Evolutionary conservation across 2,329 filamentous ascomycete genomes (phyloP), one percentile per base, ranked within the genome.

Genomic region (Diaporthe eres): DNA sequence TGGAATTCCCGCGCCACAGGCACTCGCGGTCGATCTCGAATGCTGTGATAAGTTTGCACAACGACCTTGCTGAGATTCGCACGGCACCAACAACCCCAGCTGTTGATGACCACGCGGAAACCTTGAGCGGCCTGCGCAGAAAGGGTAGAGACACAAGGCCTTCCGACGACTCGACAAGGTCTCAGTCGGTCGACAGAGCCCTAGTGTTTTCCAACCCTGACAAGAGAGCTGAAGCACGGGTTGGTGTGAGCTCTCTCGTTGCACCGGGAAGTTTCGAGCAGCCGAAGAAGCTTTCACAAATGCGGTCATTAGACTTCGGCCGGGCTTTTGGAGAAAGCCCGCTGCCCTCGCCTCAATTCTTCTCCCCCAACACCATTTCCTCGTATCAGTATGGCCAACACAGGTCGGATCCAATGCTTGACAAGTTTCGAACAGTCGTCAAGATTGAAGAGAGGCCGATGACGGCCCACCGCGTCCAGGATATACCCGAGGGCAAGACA

Each of bases 111-210:
- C 78, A 79, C 6, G 75, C 77, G n/a, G 84, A 86, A 49, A 82
- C 86, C 68, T 82, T 81, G 15, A 85, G 90, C 71, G 89, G 85
- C 9, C 84, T 87, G 1, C 82, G 85, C 31, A 84, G 86, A 31
- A 86, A 85, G 75, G 82, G 84, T 10, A 85, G 86, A 3, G 86
- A 88, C 42, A 80, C 85, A 80, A 84, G 75, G 71, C 81, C 55
- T 60, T 80, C 57, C 7, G 89, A 90, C 55, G 87, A 89, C 49
- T 83, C 84, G 31, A 86, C 87, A 2, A 88, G 92, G 49, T 89
- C 91, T 7, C 88, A 88, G 44, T 94, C 93, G 0, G 90, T 91
- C 9, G 93, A 95, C 76, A 87, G 91, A 57, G 88, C 89, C 78
- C 78, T 90, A 85, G 77, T 84, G 3, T 92, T 93, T 71, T 86